phyloP scores from a whole-genome alignment of 257 asterid genomes.

The Gardenia jasminoides region DNA sequence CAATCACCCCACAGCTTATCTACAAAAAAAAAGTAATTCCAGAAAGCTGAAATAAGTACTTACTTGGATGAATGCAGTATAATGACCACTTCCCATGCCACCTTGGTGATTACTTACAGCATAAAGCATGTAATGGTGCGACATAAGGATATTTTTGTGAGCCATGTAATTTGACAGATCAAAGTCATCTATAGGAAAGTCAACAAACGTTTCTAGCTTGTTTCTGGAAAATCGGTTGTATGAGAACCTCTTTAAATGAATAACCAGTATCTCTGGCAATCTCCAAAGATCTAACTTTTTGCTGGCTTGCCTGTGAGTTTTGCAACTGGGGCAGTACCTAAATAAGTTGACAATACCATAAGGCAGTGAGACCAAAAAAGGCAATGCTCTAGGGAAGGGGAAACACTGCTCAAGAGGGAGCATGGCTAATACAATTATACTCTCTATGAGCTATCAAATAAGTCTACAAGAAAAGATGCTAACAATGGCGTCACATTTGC shows the following conservation, averaged over 20 bases:
- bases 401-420: neutral
- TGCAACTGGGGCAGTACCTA: conserved; percentile 77
- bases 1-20: neutral
- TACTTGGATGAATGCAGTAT: conserved; percentile 72
- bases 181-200: conserved; percentile 61
- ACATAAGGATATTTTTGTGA: conserved; percentile 30
- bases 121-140: conserved; percentile 50
- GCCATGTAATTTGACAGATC: conserved; percentile 55
- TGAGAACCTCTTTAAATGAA: conserved; percentile 78
- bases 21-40: neutral
- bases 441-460: neutral
- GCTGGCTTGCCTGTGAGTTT: conserved; percentile 62
- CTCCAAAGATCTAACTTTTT: conserved; percentile 84
- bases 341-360: conserved; percentile 17
- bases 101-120: conserved; percentile 79
- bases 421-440: neutral
- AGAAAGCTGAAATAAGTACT: conserved; percentile 26
- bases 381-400: neutral
- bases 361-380: neutral
- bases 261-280: conserved; percentile 66
- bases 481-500: neutral
- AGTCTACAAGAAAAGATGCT: neutral
- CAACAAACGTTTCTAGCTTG: conserved; percentile 70
- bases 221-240: conserved; percentile 40
- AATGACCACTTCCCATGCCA: conserved; percentile 67